Conservation (phyloP, 257 asterid species). For the Przewalskia tangutica region DNA sequence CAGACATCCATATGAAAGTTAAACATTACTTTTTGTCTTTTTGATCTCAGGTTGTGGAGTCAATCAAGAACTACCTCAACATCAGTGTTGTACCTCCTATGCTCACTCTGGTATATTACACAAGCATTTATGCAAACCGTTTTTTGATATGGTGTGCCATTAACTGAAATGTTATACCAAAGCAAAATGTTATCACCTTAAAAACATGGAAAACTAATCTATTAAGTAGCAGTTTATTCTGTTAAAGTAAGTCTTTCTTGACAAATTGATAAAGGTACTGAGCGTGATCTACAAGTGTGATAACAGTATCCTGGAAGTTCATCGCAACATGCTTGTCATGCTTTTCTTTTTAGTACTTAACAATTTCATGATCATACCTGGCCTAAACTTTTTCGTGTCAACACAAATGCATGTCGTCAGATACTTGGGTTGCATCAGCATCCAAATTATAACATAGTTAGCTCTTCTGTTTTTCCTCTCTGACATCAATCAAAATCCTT, state of each 20-base stretch:
- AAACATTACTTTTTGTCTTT: background rate
- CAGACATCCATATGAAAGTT: background rate
- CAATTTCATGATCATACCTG: background rate
- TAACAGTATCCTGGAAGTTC: background rate
- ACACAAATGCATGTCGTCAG: background rate
- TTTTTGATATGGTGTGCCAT: background rate
- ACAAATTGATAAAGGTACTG: background rate
- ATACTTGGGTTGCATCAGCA: background rate
- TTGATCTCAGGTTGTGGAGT: slow-evolving; percentile 37
- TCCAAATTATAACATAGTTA: background rate
- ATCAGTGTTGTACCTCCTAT: slow-evolving; percentile 37
- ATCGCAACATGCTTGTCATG: background rate
- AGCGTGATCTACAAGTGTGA: background rate
- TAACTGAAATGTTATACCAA: background rate
- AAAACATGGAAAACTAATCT: background rate
- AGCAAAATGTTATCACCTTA: background rate
- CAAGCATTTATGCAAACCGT: background rate
- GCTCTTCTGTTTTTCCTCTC: background rate
- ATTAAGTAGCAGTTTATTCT: background rate
- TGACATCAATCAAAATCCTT: background rate
- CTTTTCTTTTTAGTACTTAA: background rate
- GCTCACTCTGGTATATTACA: slow-evolving; percentile 30
- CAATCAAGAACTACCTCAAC: slow-evolving; percentile 37
- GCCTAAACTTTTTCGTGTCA: background rate
- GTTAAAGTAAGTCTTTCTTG: background rate